Percentiles rank a stretch among this genome's conserved stretches.
Conservation (phyloP, 2,329 filamentous ascomycete species). For the Nothophaeocryptopus gaeumannii region DNA sequence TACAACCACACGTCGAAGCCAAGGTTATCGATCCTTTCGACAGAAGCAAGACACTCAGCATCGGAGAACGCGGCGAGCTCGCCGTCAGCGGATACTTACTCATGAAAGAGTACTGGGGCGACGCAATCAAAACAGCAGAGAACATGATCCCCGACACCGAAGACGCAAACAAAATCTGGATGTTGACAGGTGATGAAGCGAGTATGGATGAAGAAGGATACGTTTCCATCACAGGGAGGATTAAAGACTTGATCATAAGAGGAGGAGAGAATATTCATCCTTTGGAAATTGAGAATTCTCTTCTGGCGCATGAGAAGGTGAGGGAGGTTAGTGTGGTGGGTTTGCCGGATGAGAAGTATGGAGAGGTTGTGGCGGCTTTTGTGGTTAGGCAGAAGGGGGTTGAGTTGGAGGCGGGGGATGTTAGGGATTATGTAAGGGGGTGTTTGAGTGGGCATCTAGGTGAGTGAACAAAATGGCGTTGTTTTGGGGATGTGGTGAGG, state of each 20-base stretch:
- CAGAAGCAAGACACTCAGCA: constrained; percentile 55
- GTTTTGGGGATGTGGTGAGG: constrained; percentile 65
- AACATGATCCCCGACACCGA: constrained; percentile 55
- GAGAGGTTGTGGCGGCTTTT: constrained; percentile 84
- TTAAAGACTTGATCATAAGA: constrained; percentile 93
- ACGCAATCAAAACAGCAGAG: constrained; percentile 65
- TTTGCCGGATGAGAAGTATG: constrained; percentile 75
- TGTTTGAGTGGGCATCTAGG: constrained; percentile 69
- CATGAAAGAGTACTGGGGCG: constrained; percentile 89
- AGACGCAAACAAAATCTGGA: constrained; percentile 67
- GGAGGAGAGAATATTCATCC: constrained; percentile 97
- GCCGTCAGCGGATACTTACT: constrained; percentile 80
- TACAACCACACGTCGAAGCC: constrained; percentile 75
- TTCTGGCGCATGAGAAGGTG: constrained; percentile 69
- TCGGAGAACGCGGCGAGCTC: constrained; percentile 73
- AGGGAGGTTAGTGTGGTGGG: constrained; percentile 80
- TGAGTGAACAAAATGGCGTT: constrained; percentile 56
- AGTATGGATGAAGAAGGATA: constrained; percentile 79
- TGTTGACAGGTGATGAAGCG: constrained; percentile 90
- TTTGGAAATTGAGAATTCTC: constrained; percentile 83
- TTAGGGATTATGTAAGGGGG: constrained; percentile 69
- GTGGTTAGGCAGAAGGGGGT: constrained; percentile 56
- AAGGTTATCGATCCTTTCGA: constrained; percentile 74
- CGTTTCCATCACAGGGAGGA: constrained; percentile 81
- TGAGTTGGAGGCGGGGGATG: constrained; percentile 55